Evolutionary conservation across 176 grass and related monocot genomes (phyloP).

Genomic region (Paspalum notatum): DNA sequence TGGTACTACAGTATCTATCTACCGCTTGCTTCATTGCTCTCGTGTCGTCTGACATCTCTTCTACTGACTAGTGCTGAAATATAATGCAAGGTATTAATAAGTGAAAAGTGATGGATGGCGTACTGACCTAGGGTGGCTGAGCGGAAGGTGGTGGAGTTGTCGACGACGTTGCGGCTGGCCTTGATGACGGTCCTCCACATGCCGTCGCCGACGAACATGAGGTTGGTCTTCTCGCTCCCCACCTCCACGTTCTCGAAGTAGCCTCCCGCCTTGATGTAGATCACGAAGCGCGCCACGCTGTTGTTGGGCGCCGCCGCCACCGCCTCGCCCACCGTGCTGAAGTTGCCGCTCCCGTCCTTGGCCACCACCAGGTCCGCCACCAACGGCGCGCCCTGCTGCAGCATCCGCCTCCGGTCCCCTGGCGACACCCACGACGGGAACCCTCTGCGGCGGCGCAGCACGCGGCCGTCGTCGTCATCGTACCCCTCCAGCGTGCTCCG

Average conservation of each 20-base stretch:
- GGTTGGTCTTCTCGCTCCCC: conserved; percentile 63
- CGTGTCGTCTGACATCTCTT: too few relatives aligned
- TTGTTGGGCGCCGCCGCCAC: conserved; percentile 88
- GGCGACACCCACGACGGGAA: conserved; percentile 68
- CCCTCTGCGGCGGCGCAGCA: conserved; percentile 64
- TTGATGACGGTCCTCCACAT: conserved; percentile 90
- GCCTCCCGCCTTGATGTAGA: conserved; percentile 71
- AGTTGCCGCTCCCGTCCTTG: conserved; percentile 90
- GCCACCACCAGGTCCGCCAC: conserved; percentile 65
- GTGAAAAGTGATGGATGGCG: neutral
- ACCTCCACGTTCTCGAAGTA: conserved; percentile 98
- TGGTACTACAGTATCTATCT: too few relatives aligned
- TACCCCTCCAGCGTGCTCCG: conserved; percentile 57
- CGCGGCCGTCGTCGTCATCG: too few relatives aligned
- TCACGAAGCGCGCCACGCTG: conserved; percentile 75
- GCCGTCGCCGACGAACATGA: conserved; percentile 88
- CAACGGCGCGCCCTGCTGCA: neutral
- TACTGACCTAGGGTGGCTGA: conserved; percentile 79
- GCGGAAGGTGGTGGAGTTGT: conserved; percentile 92
- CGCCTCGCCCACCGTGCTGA: conserved; percentile 73
- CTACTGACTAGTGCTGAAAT: too few relatives aligned
- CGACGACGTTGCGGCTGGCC: conserved; percentile 73
- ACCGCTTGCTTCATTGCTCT: too few relatives aligned
- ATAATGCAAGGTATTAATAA: too few relatives aligned
- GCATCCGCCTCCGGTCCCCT: conserved; percentile 58